Conservation (phyloP, 768 basidiomycete species). For the Lactarius deliciosus region DNA sequence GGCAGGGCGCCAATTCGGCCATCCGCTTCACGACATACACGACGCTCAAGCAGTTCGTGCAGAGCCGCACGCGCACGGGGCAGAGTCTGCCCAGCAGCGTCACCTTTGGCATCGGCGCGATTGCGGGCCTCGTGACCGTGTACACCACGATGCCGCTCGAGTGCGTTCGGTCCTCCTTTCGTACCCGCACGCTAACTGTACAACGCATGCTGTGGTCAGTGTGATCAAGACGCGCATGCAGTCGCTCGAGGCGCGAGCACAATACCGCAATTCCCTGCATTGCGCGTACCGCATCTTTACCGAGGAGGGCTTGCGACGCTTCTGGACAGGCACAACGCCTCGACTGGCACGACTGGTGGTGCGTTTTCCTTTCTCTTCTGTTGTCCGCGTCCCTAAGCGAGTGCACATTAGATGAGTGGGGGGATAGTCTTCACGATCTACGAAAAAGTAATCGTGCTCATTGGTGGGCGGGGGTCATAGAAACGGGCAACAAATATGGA, state of each 20-base stretch:
- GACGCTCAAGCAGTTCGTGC: slow-evolving; percentile 90
- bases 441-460: slow-evolving; percentile 70
- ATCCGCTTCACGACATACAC: slow-evolving; percentile 94
- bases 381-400: neutral
- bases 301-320: slow-evolving; percentile 87
- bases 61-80: slow-evolving; percentile 78
- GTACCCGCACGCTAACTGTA: slow-evolving; percentile 2
- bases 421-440: slow-evolving; percentile 93
- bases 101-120: slow-evolving; percentile 92
- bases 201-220: slow-evolving; percentile 40
- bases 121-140: slow-evolving; percentile 93
- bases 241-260: slow-evolving; percentile 72
- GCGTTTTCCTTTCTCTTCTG: slow-evolving; percentile 35
- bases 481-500: neutral
- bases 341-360: slow-evolving; percentile 82
- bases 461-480: slow-evolving; percentile 38
- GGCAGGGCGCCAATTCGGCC: slow-evolving; percentile 97
- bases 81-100: slow-evolving; percentile 82
- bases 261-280: slow-evolving; percentile 94
- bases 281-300: slow-evolving; percentile 93
- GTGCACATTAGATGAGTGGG: slow-evolving; percentile 71
- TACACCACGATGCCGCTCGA: slow-evolving; percentile 87
- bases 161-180: slow-evolving; percentile 39
- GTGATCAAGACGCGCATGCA: slow-evolving; percentile 99
- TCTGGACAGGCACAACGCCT: slow-evolving; percentile 98